phyloP scores from a whole-genome alignment of 495 filamentous ascomycete genomes.

The Gamarada debralockiae region DNA sequence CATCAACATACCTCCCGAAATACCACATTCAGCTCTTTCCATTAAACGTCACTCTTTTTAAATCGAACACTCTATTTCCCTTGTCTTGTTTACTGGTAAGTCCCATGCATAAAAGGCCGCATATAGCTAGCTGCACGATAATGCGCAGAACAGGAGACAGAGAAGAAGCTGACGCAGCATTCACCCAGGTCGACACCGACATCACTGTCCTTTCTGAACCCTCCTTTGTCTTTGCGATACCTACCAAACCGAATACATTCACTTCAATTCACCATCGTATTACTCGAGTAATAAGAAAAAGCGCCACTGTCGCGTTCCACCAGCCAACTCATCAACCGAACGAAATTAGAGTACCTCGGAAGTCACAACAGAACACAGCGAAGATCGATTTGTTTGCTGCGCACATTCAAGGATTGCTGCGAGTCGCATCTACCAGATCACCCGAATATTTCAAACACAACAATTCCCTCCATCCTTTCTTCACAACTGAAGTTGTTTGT shows the following conservation, averaged over 20 bases:
- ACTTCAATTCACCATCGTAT: no score
- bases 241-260: background rate
- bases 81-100: constrained; percentile 11
- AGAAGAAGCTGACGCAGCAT: background rate
- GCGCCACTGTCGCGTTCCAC: no score
- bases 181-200: background rate
- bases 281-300: no score
- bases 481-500: background rate
- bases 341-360: no score
- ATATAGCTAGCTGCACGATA: background rate
- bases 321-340: no score
- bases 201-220: background rate
- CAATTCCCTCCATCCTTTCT: background rate
- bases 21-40: background rate
- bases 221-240: background rate
- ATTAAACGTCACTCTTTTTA: constrained; percentile 17
- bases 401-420: background rate
- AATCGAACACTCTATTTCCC: background rate
- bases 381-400: background rate
- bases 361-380: no score
- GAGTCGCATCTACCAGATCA: background rate
- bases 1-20: background rate
- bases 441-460: background rate
- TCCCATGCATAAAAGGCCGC: background rate
- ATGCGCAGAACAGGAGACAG: background rate